Evolutionary conservation across 129 eudicot genomes (phyloP).

Genomic region (Pulicaria dysenterica): DNA sequence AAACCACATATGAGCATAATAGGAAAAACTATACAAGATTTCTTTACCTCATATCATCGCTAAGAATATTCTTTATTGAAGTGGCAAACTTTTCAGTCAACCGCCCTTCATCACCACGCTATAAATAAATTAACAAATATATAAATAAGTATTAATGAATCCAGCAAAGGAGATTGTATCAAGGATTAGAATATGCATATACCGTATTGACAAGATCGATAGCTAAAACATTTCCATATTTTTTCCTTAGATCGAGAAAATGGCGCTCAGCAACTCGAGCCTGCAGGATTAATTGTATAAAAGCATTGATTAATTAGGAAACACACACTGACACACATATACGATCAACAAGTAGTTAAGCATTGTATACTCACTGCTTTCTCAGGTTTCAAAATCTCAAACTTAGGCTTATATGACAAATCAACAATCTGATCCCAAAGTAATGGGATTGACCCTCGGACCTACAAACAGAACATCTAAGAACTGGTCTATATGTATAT

Average conservation of each 20-base stretch:
- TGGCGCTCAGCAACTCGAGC: conserved; percentile 75
- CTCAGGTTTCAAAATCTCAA: conserved; percentile 59
- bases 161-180: no score
- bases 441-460: conserved; percentile 89
- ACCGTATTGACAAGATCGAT: conserved; percentile 96
- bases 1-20: no score
- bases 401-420: conserved; percentile 82
- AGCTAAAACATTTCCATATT: conserved; percentile 88
- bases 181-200: neutral
- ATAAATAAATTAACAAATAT: conserved; percentile 9
- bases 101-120: conserved; percentile 92
- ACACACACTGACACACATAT: neutral
- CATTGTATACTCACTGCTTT: conserved; percentile 60
- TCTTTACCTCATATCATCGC: conserved; percentile 79
- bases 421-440: conserved; percentile 93
- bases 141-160: no score
- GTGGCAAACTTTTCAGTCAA: conserved; percentile 61
- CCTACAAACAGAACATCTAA: conserved; percentile 46
- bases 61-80: conserved; percentile 65
- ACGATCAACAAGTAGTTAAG: neutral
- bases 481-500: conserved; percentile 1
- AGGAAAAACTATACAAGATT: conserved; percentile 15
- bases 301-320: conserved; percentile 13
- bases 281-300: conserved; percentile 38
- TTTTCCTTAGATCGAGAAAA: conserved; percentile 80